phyloP scores from a whole-genome alignment of 164 flowering plant species.

The Chimonanthus salicifolius region DNA sequence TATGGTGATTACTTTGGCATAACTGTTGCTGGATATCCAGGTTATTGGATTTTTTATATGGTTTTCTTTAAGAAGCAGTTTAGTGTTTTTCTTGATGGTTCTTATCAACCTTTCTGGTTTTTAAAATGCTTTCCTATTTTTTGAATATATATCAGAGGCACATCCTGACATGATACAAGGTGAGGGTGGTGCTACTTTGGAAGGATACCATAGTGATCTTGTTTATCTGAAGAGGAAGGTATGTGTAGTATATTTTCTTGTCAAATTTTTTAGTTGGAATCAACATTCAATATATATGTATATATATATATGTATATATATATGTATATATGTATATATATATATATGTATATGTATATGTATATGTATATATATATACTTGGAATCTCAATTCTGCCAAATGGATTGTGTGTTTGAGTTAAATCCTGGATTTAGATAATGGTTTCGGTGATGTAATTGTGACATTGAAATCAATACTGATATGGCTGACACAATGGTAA shows the following conservation, averaged over 20 bases:
- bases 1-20: conserved; percentile 95
- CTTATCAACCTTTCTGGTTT: neutral
- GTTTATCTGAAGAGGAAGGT: conserved; percentile 88
- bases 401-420: neutral
- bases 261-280: neutral
- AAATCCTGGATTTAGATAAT: neutral
- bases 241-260: neutral
- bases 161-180: conserved; percentile 80
- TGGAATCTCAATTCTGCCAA: no score
- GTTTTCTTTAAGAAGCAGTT: neutral
- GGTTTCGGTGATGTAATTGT: neutral
- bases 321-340: no score
- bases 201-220: conserved; percentile 71
- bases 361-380: no score
- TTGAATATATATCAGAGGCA: conserved; percentile 53
- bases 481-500: neutral
- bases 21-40: conserved; percentile 98
- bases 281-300: no score
- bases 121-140: neutral
- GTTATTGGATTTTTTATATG: conserved; percentile 19
- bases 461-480: neutral
- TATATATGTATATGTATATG: no score
- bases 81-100: neutral
- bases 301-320: no score
- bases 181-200: conserved; percentile 58